phyloP scores from a whole-genome alignment of 495 filamentous ascomycete genomes.

The Penicillium soppii region DNA sequence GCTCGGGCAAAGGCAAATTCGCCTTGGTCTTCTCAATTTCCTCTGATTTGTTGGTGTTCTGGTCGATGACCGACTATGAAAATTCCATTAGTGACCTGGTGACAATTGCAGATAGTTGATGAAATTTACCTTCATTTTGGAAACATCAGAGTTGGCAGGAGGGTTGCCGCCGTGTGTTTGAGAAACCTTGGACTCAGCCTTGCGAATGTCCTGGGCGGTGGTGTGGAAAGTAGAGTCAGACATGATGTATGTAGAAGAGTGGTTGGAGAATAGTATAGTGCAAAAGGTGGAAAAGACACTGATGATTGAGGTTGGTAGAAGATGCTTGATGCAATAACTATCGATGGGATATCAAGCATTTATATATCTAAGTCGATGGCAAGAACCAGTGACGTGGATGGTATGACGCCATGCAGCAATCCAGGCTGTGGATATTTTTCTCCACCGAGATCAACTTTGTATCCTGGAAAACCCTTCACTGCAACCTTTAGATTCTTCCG shows the following conservation, averaged over 20 bases:
- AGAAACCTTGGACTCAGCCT: slow-evolving; percentile 47
- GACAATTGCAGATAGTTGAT: background rate
- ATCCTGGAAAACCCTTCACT: background rate
- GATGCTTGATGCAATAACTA: background rate
- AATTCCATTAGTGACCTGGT: slow-evolving; percentile 1
- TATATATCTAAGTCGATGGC: slow-evolving; percentile 3
- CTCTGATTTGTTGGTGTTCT: slow-evolving; percentile 54
- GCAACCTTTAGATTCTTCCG: no score
- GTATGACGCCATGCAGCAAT: slow-evolving; percentile 18
- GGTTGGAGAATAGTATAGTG: background rate
- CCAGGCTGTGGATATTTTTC: slow-evolving; percentile 5
- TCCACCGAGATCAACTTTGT: slow-evolving; percentile 9
- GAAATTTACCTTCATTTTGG: slow-evolving; percentile 42
- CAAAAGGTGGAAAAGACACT: background rate
- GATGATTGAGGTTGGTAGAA: no score
- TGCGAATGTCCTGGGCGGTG: slow-evolving; percentile 52
- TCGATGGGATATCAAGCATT: background rate
- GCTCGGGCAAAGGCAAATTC: slow-evolving; percentile 76
- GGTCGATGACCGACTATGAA: slow-evolving; percentile 46
- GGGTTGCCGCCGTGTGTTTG: slow-evolving; percentile 37
- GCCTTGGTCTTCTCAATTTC: slow-evolving; percentile 63
- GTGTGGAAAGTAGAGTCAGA: slow-evolving; percentile 51
- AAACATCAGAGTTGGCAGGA: slow-evolving; percentile 48
- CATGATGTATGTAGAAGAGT: slow-evolving; percentile 30
- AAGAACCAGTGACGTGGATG: slow-evolving; percentile 13